Percentiles rank a stretch among this genome's conserved stretches.
Conservation (phyloP, 176 grass and related monocot species). For the Aegilops speltoides region DNA sequence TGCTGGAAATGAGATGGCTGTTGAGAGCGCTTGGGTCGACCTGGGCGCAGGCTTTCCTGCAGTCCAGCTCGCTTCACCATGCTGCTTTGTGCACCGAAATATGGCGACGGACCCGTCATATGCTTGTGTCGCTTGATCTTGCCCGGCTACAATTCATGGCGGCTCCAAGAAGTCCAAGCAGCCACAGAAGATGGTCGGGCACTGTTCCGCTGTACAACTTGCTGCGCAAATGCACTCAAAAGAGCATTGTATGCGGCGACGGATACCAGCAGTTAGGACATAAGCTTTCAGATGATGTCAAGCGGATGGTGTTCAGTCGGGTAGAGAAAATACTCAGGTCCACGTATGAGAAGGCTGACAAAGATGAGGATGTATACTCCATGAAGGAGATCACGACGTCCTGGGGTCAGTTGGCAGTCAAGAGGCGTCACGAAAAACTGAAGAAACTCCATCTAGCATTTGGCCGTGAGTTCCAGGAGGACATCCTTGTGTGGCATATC, state of each 20-base stretch:
- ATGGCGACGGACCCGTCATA: background rate
- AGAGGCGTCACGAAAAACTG: too few species aligned
- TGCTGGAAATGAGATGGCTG: background rate
- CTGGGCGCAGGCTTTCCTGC: background rate
- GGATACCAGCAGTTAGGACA: too few species aligned
- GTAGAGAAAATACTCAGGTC: background rate
- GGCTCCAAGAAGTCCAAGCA: background rate
- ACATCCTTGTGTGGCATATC: background rate
- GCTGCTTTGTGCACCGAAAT: background rate
- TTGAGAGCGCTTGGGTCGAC: background rate
- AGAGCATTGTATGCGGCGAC: too few species aligned
- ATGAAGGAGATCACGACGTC: background rate
- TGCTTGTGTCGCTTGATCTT: background rate
- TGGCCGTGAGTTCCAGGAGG: background rate
- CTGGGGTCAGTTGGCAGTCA: background rate
- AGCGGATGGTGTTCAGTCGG: background rate
- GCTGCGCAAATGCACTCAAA: too few species aligned
- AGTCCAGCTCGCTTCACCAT: background rate
- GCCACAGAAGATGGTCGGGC: background rate
- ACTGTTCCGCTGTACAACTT: background rate
- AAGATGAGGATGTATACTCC: background rate
- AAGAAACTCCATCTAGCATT: background rate
- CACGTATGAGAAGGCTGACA: background rate
- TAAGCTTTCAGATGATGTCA: background rate
- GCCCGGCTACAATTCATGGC: background rate